Base-by-base conservation (phyloP, 2,329 filamentous ascomycete species). In the Thielaviopsis ethacetica region DNA sequence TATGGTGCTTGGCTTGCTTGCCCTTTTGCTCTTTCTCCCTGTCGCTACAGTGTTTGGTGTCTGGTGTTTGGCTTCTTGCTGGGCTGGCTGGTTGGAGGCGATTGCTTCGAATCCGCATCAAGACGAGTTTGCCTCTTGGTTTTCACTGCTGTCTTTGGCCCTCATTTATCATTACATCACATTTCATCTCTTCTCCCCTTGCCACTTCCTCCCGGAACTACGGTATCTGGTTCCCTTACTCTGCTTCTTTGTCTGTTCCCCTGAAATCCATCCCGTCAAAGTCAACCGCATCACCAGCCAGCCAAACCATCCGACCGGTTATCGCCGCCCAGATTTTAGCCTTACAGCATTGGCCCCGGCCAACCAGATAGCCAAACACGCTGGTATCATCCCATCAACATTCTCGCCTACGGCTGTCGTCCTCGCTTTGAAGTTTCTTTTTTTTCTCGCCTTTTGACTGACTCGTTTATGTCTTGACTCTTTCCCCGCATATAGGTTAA, bases 401-500 rank as follows among this genome's bases (percentile, higher is more conserved):
- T 52, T 54, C 34, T 52, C 19, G n/a, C 49, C 21, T 19, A 15
- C 24, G 21, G 19, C 19, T 41, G 10, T 30, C 13, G 21, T 34
- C 17, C 22, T 56, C 30, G 6, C 15, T n/a, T 27, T 30, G 15
- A 57, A 56, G 22, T 17, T 22, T 56, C 50, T 53, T 27, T 53
- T 53, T 19, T 12, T 19, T 24, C 17, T 22, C 53, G 15, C 54
- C 17, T 26, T 53, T 55, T 12, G 22, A 26, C 60, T 63, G 34
- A 59, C 60, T 53, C 47, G 26, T 47, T 26, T 30, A 19, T 41
- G 47, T 44, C 22, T 59, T 57, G 30, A 34, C n/a, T 54, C n/a
- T 27, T n/a, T 30, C 24, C 19, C 21, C 53, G 21, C 6, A 41
- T 51, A 13, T 63, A 74, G 72, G 71, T 74, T n/a, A 73, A 72